phyloP scores from a whole-genome alignment of 352 stramenopile species.

The Globisporangium yorkense region DNA sequence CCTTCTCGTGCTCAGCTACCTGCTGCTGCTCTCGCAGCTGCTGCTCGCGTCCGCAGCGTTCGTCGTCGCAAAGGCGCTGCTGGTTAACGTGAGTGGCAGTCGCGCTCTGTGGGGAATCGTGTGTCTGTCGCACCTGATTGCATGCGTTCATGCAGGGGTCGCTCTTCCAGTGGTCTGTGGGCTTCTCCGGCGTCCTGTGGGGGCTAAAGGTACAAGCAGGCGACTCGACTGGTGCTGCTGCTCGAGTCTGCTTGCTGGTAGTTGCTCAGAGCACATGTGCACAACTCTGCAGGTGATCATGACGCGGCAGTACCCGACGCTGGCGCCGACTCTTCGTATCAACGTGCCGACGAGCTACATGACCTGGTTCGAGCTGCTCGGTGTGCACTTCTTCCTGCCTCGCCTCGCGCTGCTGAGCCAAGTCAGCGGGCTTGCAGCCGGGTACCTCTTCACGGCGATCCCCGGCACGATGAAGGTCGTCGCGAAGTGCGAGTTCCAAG shows the following conservation, averaged over 20 bases:
- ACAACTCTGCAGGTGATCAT: slow-evolving; percentile 2
- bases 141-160: slow-evolving; percentile 6
- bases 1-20: slow-evolving; percentile 10
- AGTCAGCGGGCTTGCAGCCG: slow-evolving; percentile 42
- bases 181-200: slow-evolving; percentile 21
- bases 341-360: slow-evolving; percentile 30
- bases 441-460: slow-evolving; percentile 13
- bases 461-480: slow-evolving; percentile 8
- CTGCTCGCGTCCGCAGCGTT: slow-evolving; percentile 16
- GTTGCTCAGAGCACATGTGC: no score
- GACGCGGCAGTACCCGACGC: slow-evolving; percentile 25
- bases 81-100: slow-evolving; percentile 12
- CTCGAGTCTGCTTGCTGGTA: no score
- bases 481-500: slow-evolving; percentile 1
- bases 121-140: neutral
- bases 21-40: slow-evolving; percentile 18
- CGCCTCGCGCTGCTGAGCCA: slow-evolving; percentile 46
- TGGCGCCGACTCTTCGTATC: slow-evolving; percentile 14
- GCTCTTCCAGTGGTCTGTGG: slow-evolving; percentile 15
- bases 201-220: slow-evolving; percentile 15
- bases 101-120: no score
- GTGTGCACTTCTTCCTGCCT: slow-evolving; percentile 39
- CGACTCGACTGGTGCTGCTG: neutral
- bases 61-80: slow-evolving; percentile 7
- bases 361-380: slow-evolving; percentile 51